phyloP scores from a whole-genome alignment of 148 eudicot genomes.

The Simmondsia chinensis region DNA sequence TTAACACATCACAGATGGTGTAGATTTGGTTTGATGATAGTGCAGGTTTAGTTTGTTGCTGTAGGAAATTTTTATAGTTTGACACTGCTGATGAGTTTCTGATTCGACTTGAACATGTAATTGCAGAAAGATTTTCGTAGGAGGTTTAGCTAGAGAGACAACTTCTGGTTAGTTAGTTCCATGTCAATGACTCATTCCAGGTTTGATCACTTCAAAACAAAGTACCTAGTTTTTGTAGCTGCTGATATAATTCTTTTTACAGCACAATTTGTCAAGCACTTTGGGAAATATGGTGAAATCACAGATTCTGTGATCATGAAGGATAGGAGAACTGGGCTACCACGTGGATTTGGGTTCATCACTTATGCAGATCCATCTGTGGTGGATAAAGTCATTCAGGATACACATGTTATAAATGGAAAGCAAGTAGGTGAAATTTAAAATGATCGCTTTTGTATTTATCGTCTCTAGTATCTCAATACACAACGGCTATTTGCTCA shows the following conservation, averaged over 20 bases:
- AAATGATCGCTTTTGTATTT: too few species aligned
- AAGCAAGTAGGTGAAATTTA: slow-evolving; percentile 41
- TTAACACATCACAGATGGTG: too few species aligned
- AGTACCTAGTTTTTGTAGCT: background rate
- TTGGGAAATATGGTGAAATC: slow-evolving; percentile 52
- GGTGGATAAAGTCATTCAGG: slow-evolving; percentile 46
- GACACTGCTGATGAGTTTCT: slow-evolving; percentile 9
- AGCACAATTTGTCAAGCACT: slow-evolving; percentile 58
- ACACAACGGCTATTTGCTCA: too few species aligned
- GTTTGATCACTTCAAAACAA: background rate
- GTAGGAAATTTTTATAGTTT: background rate
- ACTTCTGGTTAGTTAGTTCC: slow-evolving; percentile 60
- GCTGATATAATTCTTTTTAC: slow-evolving; percentile 10
- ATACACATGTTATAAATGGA: slow-evolving; percentile 43
- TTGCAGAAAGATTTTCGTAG: slow-evolving; percentile 61
- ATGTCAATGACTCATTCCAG: slow-evolving; percentile 12
- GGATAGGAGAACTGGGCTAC: slow-evolving; percentile 49
- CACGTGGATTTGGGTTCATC: slow-evolving; percentile 58
- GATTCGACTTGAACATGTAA: slow-evolving; percentile 17
- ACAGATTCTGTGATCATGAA: slow-evolving; percentile 61
- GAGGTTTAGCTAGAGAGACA: slow-evolving; percentile 64
- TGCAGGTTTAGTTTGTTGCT: background rate
- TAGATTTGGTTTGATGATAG: too few species aligned
- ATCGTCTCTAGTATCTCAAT: too few species aligned
- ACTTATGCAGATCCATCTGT: slow-evolving; percentile 55